Percentiles rank a stretch among this genome's conserved stretches.
Conservation (phyloP, 2,329 filamentous ascomycete genomes). For the Tympanopsis confertula region DNA sequence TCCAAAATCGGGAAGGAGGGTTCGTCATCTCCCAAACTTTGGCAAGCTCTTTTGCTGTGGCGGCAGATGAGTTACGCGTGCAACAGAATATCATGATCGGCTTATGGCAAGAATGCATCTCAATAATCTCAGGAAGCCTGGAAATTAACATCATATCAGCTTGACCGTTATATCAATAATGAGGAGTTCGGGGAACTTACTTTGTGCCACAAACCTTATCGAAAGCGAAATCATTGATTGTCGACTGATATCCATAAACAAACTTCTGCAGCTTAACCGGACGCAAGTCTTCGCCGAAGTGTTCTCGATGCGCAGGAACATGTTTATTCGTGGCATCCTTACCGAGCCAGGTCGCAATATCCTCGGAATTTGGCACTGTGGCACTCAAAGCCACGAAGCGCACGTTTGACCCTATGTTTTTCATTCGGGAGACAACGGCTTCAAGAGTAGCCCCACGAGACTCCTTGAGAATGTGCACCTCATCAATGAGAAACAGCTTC, state of each 20-base stretch:
- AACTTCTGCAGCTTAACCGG: constrained; percentile 67
- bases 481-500: constrained; percentile 73
- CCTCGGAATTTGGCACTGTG: constrained; percentile 70
- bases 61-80: constrained; percentile 59
- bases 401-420: constrained; percentile 62
- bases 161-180: constrained; percentile 3
- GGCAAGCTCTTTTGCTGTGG: constrained; percentile 56
- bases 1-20: constrained; percentile 48
- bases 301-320: constrained; percentile 53
- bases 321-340: constrained; percentile 45
- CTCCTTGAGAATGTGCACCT: constrained; percentile 79
- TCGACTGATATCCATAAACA: constrained; percentile 59
- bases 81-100: constrained; percentile 78
- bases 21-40: constrained; percentile 48
- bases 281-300: constrained; percentile 69
- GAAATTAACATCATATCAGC: constrained; percentile 2
- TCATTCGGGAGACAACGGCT: constrained; percentile 78
- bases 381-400: constrained; percentile 74
- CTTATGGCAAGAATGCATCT: constrained; percentile 56
- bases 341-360: constrained; percentile 72
- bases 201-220: constrained; percentile 56
- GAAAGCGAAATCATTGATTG: constrained; percentile 64
- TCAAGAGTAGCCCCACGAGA: constrained; percentile 69
- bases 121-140: constrained; percentile 55
- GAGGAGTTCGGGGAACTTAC: constrained; percentile 15